Conservation (phyloP, 2,329 filamentous ascomycete genomes). For the Apiospora rasikravindrae region DNA sequence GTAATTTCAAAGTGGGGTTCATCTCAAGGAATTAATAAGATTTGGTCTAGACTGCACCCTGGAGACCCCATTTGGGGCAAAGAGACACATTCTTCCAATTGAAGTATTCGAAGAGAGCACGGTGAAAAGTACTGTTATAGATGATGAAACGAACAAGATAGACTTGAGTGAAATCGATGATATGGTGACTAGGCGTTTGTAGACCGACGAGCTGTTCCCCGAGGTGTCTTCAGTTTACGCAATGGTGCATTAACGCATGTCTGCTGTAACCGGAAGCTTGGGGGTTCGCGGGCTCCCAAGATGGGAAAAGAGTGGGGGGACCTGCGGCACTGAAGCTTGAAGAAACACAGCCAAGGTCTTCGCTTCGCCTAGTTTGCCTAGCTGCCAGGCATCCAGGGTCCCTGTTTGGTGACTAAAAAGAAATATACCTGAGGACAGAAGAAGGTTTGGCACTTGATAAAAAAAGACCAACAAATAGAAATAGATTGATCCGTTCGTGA, state of each 20-base stretch:
- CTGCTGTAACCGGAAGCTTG: conserved; percentile 12
- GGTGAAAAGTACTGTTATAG: neutral
- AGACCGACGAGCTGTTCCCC: neutral
- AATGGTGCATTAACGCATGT: neutral
- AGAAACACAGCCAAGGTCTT: conserved; percentile 2
- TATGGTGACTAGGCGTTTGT: neutral
- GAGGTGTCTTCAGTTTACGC: neutral
- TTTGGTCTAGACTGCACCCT: neutral
- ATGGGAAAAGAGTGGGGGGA: neutral
- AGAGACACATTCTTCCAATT: neutral
- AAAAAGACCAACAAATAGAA: too few species aligned
- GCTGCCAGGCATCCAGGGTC: neutral
- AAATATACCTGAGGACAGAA: neutral
- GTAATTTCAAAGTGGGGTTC: neutral
- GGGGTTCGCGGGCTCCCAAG: neutral
- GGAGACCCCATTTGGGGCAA: neutral
- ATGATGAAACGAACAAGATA: neutral
- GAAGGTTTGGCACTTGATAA: neutral
- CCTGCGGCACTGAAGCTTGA: conserved; percentile 7
- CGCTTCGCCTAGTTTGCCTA: neutral
- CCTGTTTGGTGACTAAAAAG: neutral
- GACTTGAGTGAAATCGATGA: neutral
- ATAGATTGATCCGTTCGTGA: neutral
- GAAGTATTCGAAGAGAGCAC: neutral
- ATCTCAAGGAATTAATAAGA: neutral